Conservation (phyloP, 441 rosid genomes). For the Aquilaria agallochum region DNA sequence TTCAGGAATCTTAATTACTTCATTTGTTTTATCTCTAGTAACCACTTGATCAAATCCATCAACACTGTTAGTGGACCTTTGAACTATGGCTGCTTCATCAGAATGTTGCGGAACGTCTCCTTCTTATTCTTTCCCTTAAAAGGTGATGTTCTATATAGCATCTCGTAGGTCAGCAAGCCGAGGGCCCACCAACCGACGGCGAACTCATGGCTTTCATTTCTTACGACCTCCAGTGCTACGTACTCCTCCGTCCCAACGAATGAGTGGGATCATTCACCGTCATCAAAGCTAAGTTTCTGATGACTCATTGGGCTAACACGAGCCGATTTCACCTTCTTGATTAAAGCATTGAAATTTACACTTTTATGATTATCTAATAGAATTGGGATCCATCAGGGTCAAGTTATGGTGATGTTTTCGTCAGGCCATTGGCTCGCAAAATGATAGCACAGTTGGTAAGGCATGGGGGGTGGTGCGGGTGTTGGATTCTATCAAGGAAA, state of each 20-base stretch:
- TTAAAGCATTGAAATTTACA: conserved; percentile 19
- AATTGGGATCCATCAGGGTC: conserved; percentile 36
- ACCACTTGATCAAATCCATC: conserved; percentile 60
- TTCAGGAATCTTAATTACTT: conserved; percentile 58
- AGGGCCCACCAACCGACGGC: conserved; percentile 98
- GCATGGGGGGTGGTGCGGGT: no score
- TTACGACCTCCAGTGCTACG: conserved; percentile 60
- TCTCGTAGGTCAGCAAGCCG: conserved; percentile 80
- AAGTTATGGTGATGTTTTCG: conserved; percentile 23
- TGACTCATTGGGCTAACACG: conserved; percentile 85
- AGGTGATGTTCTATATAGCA: conserved; percentile 79
- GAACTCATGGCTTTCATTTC: conserved; percentile 89
- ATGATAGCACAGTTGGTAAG: no score
- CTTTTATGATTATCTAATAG: conserved; percentile 14
- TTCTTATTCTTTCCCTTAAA: conserved; percentile 67
- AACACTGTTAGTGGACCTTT: conserved; percentile 52
- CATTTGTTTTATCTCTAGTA: conserved; percentile 68
- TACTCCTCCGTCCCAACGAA: conserved; percentile 59
- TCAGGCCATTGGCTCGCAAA: background rate
- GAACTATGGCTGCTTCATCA: conserved; percentile 49
- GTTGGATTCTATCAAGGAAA: no score
- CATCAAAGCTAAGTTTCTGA: conserved; percentile 42
- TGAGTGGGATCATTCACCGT: conserved; percentile 68
- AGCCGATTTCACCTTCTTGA: conserved; percentile 64
- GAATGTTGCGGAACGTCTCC: conserved; percentile 77